Evolutionary conservation across 176 grass and related monocot species (phyloP).

Genomic region (Canna indica): DNA sequence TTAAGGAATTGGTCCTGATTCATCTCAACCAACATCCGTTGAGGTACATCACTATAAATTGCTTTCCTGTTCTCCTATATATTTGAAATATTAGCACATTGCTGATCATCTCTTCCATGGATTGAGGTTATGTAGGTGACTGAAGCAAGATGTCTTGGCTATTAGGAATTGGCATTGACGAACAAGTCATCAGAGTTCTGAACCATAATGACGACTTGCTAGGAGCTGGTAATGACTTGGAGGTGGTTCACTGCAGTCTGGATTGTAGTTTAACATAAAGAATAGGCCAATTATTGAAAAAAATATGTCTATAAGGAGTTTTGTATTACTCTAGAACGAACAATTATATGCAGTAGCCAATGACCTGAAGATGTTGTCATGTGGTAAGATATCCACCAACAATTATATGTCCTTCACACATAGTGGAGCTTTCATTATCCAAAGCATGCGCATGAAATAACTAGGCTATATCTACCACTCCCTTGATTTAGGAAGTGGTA

Average conservation of each 20-base stretch:
- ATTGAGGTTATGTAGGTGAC: not conserved
- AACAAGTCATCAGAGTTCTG: not conserved
- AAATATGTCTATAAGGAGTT: not conserved
- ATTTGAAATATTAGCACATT: not conserved
- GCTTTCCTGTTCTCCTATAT: not conserved
- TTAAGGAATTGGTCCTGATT: not conserved
- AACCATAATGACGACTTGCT: not conserved
- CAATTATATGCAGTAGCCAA: not conserved
- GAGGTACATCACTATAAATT: not conserved
- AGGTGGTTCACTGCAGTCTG: not conserved
- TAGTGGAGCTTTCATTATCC: too few species aligned
- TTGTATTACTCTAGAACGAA: not conserved
- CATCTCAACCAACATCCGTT: not conserved
- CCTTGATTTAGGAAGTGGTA: too few species aligned
- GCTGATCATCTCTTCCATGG: not conserved
- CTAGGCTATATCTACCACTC: too few species aligned
- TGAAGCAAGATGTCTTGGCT: not conserved
- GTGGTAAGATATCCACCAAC: too few species aligned
- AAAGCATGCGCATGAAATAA: too few species aligned
- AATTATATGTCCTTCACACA: too few species aligned
- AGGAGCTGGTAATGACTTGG: not conserved
- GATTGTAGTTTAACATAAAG: not conserved
- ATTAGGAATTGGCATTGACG: not conserved
- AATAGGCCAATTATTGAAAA: not conserved
- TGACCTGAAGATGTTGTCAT: too few species aligned